Percentiles rank a stretch among this genome's conserved stretches.
Evolutionary conservation across 345 rosid species (phyloP).

Genomic region (Acer yangbiense): DNA sequence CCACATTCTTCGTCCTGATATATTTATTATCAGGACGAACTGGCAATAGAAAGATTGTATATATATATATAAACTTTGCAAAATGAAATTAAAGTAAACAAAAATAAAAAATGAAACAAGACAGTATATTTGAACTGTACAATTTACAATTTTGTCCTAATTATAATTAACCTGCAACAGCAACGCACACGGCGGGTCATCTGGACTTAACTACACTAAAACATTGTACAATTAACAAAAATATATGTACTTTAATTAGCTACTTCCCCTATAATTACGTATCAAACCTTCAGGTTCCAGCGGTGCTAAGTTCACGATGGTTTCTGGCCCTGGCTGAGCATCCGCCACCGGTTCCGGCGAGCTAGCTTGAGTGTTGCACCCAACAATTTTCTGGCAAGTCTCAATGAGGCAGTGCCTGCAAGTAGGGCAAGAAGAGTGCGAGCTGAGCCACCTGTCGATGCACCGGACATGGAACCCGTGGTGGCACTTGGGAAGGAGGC

Average conservation of each 20-base stretch:
- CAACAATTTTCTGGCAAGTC: slow-evolving; percentile 78
- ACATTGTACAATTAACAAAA: slow-evolving; percentile 19
- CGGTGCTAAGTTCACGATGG: slow-evolving; percentile 42
- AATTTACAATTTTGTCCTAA: slow-evolving; percentile 28
- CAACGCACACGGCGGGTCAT: background rate
- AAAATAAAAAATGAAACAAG: slow-evolving; percentile 22
- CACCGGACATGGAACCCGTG: slow-evolving; percentile 84
- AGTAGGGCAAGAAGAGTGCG: slow-evolving; percentile 96
- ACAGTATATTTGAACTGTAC: slow-evolving; percentile 27
- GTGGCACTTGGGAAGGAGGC: slow-evolving; percentile 79
- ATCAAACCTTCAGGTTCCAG: slow-evolving; percentile 60
- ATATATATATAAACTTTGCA: background rate
- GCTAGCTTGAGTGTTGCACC: slow-evolving; percentile 38
- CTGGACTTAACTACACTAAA: slow-evolving; percentile 19
- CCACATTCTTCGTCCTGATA: too few species aligned
- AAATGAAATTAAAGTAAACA: background rate
- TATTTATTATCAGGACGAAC: too few species aligned
- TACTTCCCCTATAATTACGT: slow-evolving; percentile 41
- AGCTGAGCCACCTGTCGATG: slow-evolving; percentile 86
- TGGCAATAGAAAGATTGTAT: too few species aligned
- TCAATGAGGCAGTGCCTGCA: slow-evolving; percentile 83
- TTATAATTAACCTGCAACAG: background rate
- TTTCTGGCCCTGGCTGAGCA: slow-evolving; percentile 37
- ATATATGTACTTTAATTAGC: slow-evolving; percentile 16
- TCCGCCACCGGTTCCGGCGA: slow-evolving; percentile 26